phyloP scores from a whole-genome alignment of 495 filamentous ascomycete species.

The Hypoxylon crocopeplum region DNA sequence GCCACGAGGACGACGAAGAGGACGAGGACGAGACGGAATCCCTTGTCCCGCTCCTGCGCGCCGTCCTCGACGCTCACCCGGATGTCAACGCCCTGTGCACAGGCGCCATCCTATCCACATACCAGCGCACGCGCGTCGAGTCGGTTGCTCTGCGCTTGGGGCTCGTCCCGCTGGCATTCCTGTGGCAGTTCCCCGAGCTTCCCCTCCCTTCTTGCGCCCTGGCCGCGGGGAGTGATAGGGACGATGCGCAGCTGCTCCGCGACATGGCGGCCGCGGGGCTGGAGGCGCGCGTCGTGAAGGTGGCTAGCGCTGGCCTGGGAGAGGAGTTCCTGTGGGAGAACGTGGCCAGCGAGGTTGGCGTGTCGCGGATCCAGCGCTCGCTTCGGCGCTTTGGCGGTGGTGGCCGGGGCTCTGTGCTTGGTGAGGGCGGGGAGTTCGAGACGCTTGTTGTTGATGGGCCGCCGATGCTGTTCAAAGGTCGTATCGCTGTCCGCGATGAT shows the following conservation, averaged over 20 bases:
- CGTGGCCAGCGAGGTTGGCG: conserved; percentile 62
- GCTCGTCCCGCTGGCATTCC: conserved; percentile 78
- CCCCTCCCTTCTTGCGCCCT: conserved; percentile 3
- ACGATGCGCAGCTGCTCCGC: conserved; percentile 65
- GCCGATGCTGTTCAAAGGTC: conserved; percentile 68
- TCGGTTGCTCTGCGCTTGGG: conserved; percentile 80
- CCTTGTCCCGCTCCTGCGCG: conserved; percentile 72
- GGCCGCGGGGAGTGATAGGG: conserved; percentile 2
- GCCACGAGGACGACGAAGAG: background rate
- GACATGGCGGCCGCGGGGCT: conserved; percentile 82
- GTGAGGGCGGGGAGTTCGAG: conserved; percentile 97
- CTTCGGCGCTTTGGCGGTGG: conserved; percentile 73
- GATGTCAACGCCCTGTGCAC: conserved; percentile 83
- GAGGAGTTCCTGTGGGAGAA: conserved; percentile 83
- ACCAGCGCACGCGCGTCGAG: conserved; percentile 94
- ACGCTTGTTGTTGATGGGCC: conserved; percentile 88
- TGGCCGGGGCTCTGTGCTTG: conserved; percentile 71
- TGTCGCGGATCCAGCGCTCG: conserved; percentile 62
- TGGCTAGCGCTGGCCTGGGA: conserved; percentile 88
- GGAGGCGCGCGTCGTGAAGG: conserved; percentile 90
- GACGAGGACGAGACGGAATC: conserved; percentile 84
- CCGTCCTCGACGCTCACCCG: conserved; percentile 70
- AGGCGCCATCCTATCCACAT: conserved; percentile 91
- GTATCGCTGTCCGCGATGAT: conserved; percentile 67
- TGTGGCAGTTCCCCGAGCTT: conserved; percentile 90